Evolutionary conservation across 2,329 filamentous ascomycete species (phyloP).

Genomic region (Trichoderma sp.): DNA sequence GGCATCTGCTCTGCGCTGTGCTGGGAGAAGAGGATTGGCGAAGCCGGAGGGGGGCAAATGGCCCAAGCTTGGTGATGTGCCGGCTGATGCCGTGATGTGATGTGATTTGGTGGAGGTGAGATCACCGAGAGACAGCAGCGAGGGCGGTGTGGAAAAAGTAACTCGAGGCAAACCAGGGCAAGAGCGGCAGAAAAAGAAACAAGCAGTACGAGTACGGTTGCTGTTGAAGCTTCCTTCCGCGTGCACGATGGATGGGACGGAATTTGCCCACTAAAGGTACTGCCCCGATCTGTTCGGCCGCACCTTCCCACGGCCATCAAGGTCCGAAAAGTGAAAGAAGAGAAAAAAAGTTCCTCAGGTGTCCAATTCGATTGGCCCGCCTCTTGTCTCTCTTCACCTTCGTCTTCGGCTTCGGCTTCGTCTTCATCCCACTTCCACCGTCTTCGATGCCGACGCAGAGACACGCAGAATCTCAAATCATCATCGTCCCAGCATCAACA

Average conservation of each 20-base stretch:
- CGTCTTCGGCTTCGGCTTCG: not conserved
- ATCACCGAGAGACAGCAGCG: conserved; percentile 21
- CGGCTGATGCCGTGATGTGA: not conserved
- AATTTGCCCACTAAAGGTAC: not conserved
- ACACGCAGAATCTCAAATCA: not conserved
- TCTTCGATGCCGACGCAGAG: too few relatives aligned
- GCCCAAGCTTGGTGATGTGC: not conserved
- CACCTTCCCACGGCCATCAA: not conserved
- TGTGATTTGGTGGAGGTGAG: not conserved
- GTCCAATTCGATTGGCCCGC: not conserved
- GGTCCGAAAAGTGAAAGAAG: not conserved
- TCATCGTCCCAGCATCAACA: not conserved
- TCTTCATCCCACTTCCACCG: not conserved
- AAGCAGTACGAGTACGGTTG: not conserved
- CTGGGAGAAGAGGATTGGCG: not conserved
- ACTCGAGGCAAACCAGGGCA: conserved; percentile 4
- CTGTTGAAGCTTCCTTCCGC: not conserved
- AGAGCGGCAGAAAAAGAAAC: not conserved
- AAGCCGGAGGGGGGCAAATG: not conserved
- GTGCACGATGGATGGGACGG: conserved; percentile 1
- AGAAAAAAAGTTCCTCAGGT: conserved; percentile 5
- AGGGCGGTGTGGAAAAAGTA: not conserved
- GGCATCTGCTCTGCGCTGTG: not conserved
- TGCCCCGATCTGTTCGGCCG: conserved; percentile 1
- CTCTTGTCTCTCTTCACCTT: not conserved